Evolutionary conservation across 768 basidiomycete genomes (phyloP), one percentile per base, ranked within the genome.

Genomic region (Hydnum rufescens): DNA sequence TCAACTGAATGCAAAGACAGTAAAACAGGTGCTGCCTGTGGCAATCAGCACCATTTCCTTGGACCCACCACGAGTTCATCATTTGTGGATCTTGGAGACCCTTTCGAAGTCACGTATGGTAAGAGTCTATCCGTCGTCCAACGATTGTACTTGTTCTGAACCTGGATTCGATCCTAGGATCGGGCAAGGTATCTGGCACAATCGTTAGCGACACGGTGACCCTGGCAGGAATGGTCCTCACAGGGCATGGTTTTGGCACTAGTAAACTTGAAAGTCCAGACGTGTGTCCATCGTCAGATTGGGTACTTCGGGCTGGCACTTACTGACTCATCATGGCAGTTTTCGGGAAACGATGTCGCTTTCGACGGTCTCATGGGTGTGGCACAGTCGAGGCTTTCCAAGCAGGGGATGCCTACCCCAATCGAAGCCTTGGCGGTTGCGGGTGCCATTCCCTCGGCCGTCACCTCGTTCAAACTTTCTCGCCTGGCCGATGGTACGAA

Each of bases 381-480:
- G 47, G 84, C 80, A 4, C 69, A 78, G 66, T 80, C 79, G 49
- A 65, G 61, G 4, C 69, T 89, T 51, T 86, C 85, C 25, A 58
- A 80, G 55, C 77, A 89, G 62, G 57, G 67, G 42, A 72, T 73
- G 2, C 63, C 64, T 4, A 89, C 86, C 0, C 82, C 82, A 5
- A 71, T 83, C 30, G 84, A 89, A 64, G 64, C 80, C 1, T 69
- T 90, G 30, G 77, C 75, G 1, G 55, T 67, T 22, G 67, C 66
- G 4, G 76, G 76, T 30, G 66, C 75, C 51, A 77, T 89, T 53
- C 56, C 66, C 28, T 68, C 72, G 4, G 71, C 82, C 2, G 80
- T 89, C 60, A 74, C 76, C 5, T 82, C 83, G 5, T 87, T 74
- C 74, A 87, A 82, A 67, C 76, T 92, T 53, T 71, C 82, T 2